Evolutionary conservation across 2,329 filamentous ascomycete species (phyloP), one percentile per base, ranked within the genome.

Genomic region (Pestalotiopsis sp.): DNA sequence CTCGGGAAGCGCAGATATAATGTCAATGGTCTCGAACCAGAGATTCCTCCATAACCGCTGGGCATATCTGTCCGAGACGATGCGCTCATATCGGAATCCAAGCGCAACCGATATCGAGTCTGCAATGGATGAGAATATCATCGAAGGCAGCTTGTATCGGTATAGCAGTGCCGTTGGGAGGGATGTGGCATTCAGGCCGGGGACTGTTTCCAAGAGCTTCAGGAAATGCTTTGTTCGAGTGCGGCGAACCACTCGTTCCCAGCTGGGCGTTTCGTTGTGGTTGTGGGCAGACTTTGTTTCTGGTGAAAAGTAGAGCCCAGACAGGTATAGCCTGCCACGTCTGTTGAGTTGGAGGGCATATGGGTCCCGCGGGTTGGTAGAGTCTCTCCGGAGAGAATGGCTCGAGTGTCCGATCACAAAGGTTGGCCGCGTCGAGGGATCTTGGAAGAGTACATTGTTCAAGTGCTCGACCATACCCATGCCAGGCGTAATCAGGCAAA

Each of bases 391-490:
- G 4, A 78, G 36, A n/a, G 60, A 67, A 69, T 87, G 82, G n/a
- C 79, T 82, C 78, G 86, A 83, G 68, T 89, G 85, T 9, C 93
- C 93, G 36, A 94, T 78, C 69, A 98, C 85, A 74, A 97, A 97
- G 67, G 88, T 89, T 2, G 96, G 96, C 31, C 92, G 87, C 0
- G 82, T 83, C 0, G 81, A 78, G 0, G 87, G 84, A 70, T 95
- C 87, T 0, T 88, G 86, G 73, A 97, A 98, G 36, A 97, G 79
- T 12, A 86, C 79, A 41, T 86, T 80, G 74, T 93, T 94, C 56
- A 98, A 85, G 63, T 90, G 87, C 63, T 98, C 94, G n/a, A 94
- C 84, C 1, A 94, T 83, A 0, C 96, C 95, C 79, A 98, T 88
- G 1, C 95, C 94, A 71, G 95, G 93, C 68, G 94, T 92, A 68